Conservation (phyloP, 768 basidiomycete genomes). For the Flagelloscypha sp. region DNA sequence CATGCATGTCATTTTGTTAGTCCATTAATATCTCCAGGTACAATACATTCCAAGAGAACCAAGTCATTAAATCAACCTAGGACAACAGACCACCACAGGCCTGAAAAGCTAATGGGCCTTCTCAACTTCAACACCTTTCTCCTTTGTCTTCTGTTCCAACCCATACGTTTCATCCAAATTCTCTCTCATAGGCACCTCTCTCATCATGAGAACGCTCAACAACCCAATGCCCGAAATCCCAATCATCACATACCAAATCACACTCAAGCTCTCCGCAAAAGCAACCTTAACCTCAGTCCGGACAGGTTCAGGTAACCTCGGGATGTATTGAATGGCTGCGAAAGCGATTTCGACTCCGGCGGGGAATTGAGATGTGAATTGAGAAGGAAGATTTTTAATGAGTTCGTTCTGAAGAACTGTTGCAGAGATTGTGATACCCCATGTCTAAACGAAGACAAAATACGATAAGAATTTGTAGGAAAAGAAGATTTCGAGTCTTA, state of each 20-base stretch:
- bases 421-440: slow-evolving; percentile 44
- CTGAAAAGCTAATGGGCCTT: too few relatives aligned
- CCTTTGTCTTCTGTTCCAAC: slow-evolving; percentile 18
- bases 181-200: slow-evolving; percentile 22
- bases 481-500: slow-evolving; percentile 13
- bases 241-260: slow-evolving; percentile 36
- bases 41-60: too few relatives aligned
- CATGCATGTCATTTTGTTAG: too few relatives aligned
- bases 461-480: too few relatives aligned
- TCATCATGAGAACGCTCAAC: slow-evolving; percentile 24
- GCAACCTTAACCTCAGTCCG: slow-evolving; percentile 28
- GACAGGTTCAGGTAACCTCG: slow-evolving; percentile 24
- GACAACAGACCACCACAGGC: too few relatives aligned
- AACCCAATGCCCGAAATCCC: slow-evolving; percentile 31
- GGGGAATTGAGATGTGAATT: slow-evolving; percentile 25
- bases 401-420: slow-evolving; percentile 47
- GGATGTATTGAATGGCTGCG: slow-evolving; percentile 36
- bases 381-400: slow-evolving; percentile 27
- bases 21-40: too few relatives aligned
- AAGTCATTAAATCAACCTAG: too few relatives aligned
- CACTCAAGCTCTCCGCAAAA: slow-evolving; percentile 29
- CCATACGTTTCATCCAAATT: slow-evolving; percentile 24
- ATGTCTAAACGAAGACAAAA: slow-evolving; percentile 21
- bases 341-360: slow-evolving; percentile 35
- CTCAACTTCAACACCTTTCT: too few relatives aligned